A percentile compares a stretch with the other conserved stretches of the same genome.
Conservation (phyloP, 2,329 filamentous ascomycete species). For the Zasmidium angulare region DNA sequence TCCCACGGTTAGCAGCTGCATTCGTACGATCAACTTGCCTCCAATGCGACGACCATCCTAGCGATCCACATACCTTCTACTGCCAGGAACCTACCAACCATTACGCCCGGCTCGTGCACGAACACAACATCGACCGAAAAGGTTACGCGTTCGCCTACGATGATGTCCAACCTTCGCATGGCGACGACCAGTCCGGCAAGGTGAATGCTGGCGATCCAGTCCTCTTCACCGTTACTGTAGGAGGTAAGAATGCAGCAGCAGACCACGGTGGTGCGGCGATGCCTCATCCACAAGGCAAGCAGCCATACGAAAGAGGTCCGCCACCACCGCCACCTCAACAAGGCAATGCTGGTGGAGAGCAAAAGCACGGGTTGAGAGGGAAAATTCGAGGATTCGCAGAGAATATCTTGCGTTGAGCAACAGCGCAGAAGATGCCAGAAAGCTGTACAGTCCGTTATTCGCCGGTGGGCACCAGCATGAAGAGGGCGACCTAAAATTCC, state of each 20-base stretch:
- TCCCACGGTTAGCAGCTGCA: conserved; percentile 73
- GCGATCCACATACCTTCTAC: conserved; percentile 37
- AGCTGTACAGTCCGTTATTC: not conserved
- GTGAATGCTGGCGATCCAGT: conserved; percentile 49
- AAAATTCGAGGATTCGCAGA: conserved; percentile 12
- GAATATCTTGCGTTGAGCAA: conserved; percentile 1
- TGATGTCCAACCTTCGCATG: conserved; percentile 62
- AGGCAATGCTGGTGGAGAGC: not conserved
- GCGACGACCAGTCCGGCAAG: conserved; percentile 56
- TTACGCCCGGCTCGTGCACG: conserved; percentile 62
- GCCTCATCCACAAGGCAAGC: conserved; percentile 4
- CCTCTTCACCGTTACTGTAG: conserved; percentile 38
- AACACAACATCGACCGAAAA: conserved; percentile 57
- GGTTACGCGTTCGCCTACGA: conserved; percentile 67
- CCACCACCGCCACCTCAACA: conserved; percentile 15
- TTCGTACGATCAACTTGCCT: conserved; percentile 74
- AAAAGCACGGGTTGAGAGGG: conserved; percentile 5
- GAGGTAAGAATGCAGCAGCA: conserved; percentile 18
- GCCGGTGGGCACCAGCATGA: not conserved
- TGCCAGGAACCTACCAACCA: conserved; percentile 48
- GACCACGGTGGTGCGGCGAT: conserved; percentile 4
- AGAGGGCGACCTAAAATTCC: not conserved
- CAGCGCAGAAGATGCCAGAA: not conserved
- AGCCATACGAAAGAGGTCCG: conserved; percentile 15
- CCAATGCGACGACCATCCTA: conserved; percentile 40